Conservation (phyloP, 306 rosid species). For the Castanospermum australe region DNA sequence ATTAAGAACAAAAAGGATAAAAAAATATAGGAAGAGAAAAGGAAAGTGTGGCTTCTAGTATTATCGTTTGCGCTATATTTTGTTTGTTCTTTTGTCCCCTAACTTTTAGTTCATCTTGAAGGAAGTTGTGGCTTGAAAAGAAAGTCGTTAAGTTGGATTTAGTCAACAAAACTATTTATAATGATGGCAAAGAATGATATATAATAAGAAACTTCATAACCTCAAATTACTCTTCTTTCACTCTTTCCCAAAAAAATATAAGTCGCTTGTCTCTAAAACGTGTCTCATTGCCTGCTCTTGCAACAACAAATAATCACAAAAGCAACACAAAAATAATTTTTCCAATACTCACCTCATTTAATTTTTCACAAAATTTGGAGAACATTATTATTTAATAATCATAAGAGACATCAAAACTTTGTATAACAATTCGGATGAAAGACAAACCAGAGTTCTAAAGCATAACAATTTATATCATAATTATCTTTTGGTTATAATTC, state of each 20-base stretch:
- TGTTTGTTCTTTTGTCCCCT: slow-evolving; percentile 12
- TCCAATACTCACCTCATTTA: no score
- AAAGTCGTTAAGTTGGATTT: slow-evolving; percentile 28
- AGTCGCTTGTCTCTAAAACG: not conserved
- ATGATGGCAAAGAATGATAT: not conserved
- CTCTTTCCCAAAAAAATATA: not conserved
- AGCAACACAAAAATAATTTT: not conserved
- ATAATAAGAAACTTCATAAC: slow-evolving; percentile 30
- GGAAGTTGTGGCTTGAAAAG: slow-evolving; percentile 3
- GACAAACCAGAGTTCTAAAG: no score
- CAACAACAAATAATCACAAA: not conserved
- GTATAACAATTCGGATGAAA: no score
- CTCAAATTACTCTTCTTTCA: slow-evolving; percentile 30
- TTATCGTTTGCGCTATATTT: slow-evolving; percentile 9
- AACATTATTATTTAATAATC: no score
- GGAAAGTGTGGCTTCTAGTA: slow-evolving; percentile 14
- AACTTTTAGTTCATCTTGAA: slow-evolving; percentile 33
- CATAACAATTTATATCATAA: no score
- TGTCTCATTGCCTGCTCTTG: not conserved
- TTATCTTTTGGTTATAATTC: no score
- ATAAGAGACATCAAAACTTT: no score
- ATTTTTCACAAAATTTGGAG: no score
- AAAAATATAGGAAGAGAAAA: slow-evolving; percentile 5
- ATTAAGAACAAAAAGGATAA: not conserved
- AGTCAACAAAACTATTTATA: slow-evolving; percentile 30